phyloP scores from a whole-genome alignment of 352 stramenopile species.

The Poterioochromonas sp. region DNA sequence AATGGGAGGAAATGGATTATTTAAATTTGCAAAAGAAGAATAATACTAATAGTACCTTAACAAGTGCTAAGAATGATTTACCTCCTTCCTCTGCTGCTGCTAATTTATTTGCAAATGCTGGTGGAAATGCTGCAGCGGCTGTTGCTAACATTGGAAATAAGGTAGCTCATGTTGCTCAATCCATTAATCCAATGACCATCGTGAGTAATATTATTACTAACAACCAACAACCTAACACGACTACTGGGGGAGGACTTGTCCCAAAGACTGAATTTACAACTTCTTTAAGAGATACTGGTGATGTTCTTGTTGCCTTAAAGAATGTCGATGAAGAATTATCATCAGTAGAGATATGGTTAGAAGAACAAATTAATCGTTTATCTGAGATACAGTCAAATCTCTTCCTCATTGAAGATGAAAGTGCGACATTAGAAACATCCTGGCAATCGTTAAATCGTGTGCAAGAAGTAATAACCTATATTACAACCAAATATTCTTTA shows the following conservation, averaged over 20 bases:
- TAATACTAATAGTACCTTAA: too few relatives aligned
- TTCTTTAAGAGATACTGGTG: neutral
- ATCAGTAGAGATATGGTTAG: neutral
- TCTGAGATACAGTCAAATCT: constrained; percentile 12
- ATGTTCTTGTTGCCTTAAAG: neutral
- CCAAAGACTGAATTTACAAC: too few relatives aligned
- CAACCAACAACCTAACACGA: too few relatives aligned
- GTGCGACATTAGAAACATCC: neutral
- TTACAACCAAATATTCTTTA: neutral
- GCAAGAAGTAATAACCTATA: neutral
- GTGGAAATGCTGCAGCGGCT: neutral
- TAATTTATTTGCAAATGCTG: neutral
- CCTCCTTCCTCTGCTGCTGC: neutral
- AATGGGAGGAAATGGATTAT: constrained; percentile 19
- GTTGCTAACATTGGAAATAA: neutral
- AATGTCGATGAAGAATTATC: neutral
- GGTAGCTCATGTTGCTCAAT: too few relatives aligned
- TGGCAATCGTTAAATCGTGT: constrained; percentile 2
- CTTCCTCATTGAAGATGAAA: constrained; percentile 2
- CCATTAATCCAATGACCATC: too few relatives aligned
- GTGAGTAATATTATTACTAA: too few relatives aligned
- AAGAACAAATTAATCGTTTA: neutral
- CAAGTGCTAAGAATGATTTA: too few relatives aligned
- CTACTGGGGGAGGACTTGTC: too few relatives aligned
- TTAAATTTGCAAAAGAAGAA: neutral